Evolutionary conservation across 1,284 basidiomycete genomes (phyloP), one percentile per base, ranked within the genome.

Genomic region (Irpex sp.): DNA sequence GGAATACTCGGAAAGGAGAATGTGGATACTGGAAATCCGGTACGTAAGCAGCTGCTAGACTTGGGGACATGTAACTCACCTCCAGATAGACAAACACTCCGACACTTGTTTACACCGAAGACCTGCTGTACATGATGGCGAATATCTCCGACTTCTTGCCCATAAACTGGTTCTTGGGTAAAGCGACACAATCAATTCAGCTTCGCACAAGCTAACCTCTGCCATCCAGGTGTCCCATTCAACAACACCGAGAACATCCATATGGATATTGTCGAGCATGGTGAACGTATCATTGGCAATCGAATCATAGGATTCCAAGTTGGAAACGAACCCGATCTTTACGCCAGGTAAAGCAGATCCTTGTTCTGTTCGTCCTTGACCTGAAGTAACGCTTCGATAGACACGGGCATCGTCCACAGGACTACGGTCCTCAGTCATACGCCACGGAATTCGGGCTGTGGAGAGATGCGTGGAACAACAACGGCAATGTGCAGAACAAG

Each of bases 281-380:
- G 79, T 1, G 77, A 83, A 61, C 60, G 72, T 49, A 79, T 80
- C 72, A 69, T 79, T 69, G 70, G 83, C 67, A 68, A 73, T 54
- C 75, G 76, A 60, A 71, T 85, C 5, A 67, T 80, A 39, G 84
- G 83, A 1, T 68, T 84, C 36, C 79, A 80, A 61, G 72, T 76
- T 4, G 82, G 81, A 0, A 88, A 87, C 70, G 86, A 87, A 68
- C 86, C 85, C 7, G 84, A 87, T 70, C 74, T 85, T 68, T 85
- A 79, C 61, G 71, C 70, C 1, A 63, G 66, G 68, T 74, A 66
- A 36, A 72, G 62, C 7, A 53, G 8, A 57, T 9, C 65, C 15
- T 75, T 78, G 63, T 71, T 77, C 43, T 5, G 73, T 74, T 31
- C 19, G 59, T 0, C 65, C 78, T 21, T 69, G 78, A 9, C 6